Base-by-base conservation (phyloP, 2,329 filamentous ascomycete species). In the Cucurbitaria berberidis region DNA sequence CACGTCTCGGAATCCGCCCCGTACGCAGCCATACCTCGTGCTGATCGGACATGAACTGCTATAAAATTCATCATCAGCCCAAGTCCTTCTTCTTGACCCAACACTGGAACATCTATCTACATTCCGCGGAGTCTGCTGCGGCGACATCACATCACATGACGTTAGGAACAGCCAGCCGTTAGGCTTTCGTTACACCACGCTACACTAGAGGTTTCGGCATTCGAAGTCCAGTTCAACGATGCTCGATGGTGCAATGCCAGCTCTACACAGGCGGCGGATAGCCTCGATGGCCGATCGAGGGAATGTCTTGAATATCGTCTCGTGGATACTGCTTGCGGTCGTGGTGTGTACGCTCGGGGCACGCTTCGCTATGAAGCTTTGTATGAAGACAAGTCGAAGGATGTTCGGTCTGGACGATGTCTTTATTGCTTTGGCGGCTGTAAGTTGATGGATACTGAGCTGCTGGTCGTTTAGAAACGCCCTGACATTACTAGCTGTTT, bases 311-410 rank as follows among this genome's bases (percentile, higher is more conserved):
- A 63, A 58, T 36, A 46, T 67, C 8, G 59, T 68, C 5, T 69
- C 67, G n/a, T 72, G 69, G 69, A 44, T 66, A 5, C 41, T 69
- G 15, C 48, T 68, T 13, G 66, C 62, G 15, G 36, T 62, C 13
- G 63, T 61, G 4, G 46, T 70, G 16, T 62, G 60, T 29, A 57
- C 54, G 3, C 48, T 72, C 21, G 34, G 64, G 16, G 55, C 65
- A 19, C 59, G 69, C 8, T 66, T 69, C 26, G 57, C 62, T 1
- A 62, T 70, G 55, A 69, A 70, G 47, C 43, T 69, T 1, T 63
- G 61, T 15, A 55, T 63, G 18, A 62, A 57, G 21, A 53, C 60
- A n/a, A 63, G 41, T 15, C 47, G 45, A 9, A 48, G 41, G n/a
- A 46, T 49, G 40, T 58, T 66, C 36, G 60, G 61, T 3, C 32